Base-by-base conservation (phyloP, 192 early-diverging fungal species). In the Lobosporangium transversale region DNA sequence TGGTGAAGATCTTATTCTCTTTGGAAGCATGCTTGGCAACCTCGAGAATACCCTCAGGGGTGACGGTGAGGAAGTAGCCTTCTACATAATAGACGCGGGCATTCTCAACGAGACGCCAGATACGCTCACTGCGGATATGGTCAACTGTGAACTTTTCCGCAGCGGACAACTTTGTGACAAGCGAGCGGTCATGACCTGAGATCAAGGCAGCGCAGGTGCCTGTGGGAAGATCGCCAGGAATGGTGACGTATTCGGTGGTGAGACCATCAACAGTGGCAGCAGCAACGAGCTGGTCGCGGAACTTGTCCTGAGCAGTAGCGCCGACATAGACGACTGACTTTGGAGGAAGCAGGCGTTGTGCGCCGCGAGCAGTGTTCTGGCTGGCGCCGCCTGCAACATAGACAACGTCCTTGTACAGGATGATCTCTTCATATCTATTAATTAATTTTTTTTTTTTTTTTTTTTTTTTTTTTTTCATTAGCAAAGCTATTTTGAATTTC, bases 351-450 rank as follows among this genome's bases (percentile, higher is more conserved):
- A 96, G 78, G 79, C 93, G 94, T 85, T 89, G 92, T 27, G 91
- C 93, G 63, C 91, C 93, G 60, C 98, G 92, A 56, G 95, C 87
- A 51, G 95, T 85, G 91, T 99, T 99, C 81, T 99, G 98, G 40
- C 93, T 89, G 30, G 98, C 96, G 68, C 98, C 98, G 51, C 98
- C 98, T 44, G 96, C 95, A 68, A 95, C 93, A 83, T 95, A 97
- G 66, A 85, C 83, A 59, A 93, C 91, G 5, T 89, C 81, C 31
- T 88, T 84, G 68, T 86, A 83, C 31, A 85, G 74, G 31, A 93
- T 86, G 57, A 99, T 84, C 55, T 96, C 95, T 51, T 90, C 85
- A 79, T 93, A 95, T 62, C 86, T 83, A 57, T 18, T 42, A n/a
- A 23, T 17, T 23, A 14, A 26, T 17, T 31, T 3, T 17, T 5